Conservation (phyloP, 441 rosid genomes). For the Gossypium schwendimanii region DNA sequence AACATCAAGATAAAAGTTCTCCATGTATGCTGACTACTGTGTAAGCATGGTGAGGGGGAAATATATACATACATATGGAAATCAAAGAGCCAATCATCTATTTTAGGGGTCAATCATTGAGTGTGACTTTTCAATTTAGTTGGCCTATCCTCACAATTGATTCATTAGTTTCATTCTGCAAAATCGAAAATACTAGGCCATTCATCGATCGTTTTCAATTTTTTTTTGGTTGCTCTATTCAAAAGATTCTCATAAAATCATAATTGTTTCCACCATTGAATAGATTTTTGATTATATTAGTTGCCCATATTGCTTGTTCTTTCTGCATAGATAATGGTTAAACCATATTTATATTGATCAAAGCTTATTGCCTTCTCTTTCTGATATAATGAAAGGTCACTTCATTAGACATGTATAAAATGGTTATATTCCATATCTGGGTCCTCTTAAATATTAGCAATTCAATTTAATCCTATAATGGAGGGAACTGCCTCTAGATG, state of each 20-base stretch:
- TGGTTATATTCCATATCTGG: no score
- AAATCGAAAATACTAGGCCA: background rate
- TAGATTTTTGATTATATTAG: no score
- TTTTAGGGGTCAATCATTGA: background rate
- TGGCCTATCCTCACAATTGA: background rate
- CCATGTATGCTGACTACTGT: background rate
- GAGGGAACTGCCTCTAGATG: no score
- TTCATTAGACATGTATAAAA: no score
- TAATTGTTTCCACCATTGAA: slow-evolving; percentile 6
- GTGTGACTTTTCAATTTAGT: slow-evolving; percentile 5
- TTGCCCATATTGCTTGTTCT: background rate
- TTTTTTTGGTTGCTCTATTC: background rate
- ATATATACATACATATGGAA: background rate
- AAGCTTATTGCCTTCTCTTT: background rate
- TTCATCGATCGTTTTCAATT: slow-evolving; percentile 1
- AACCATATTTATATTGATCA: background rate
- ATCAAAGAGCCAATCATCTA: background rate
- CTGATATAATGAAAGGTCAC: background rate
- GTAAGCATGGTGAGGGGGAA: background rate
- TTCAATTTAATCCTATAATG: no score
- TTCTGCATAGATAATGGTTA: background rate
- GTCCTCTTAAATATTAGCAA: no score
- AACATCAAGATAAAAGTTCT: background rate
- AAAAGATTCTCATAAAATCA: slow-evolving; percentile 6
- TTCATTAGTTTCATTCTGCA: slow-evolving; percentile 1